Percentiles rank a stretch among this genome's conserved stretches.
phyloP scores from a whole-genome alignment of 2,329 filamentous ascomycete species.

The Ophiocordyceps unilateralis region DNA sequence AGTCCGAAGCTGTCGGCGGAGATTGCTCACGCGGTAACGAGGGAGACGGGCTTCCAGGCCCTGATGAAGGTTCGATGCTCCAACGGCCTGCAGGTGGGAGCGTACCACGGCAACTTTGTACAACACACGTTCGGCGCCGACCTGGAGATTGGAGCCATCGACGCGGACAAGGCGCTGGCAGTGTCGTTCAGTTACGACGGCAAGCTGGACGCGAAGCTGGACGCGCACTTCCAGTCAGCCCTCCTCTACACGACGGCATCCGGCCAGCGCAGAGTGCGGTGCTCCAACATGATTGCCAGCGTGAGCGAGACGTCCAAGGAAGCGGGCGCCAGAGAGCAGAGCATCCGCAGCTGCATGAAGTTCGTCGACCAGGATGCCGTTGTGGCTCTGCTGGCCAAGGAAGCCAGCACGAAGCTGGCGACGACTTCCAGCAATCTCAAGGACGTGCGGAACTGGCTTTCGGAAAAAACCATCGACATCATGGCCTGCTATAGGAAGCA shows the following conservation, averaged over 20 bases:
- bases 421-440: slow-evolving; percentile 56
- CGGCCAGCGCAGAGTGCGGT: slow-evolving; percentile 79
- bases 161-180: slow-evolving; percentile 82
- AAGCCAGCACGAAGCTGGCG: slow-evolving; percentile 72
- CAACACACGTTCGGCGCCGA: slow-evolving; percentile 93
- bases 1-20: slow-evolving; percentile 69
- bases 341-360: slow-evolving; percentile 69
- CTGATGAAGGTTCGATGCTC: slow-evolving; percentile 98
- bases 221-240: slow-evolving; percentile 94
- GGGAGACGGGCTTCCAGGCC: slow-evolving; percentile 88
- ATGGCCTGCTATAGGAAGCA: slow-evolving; percentile 86
- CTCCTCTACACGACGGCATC: slow-evolving; percentile 84
- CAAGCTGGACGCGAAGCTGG: slow-evolving; percentile 89
- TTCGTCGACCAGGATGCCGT: slow-evolving; percentile 95
- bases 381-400: slow-evolving; percentile 74
- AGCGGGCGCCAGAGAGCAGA: slow-evolving; percentile 22
- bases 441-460: slow-evolving; percentile 67
- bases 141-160: slow-evolving; percentile 80
- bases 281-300: slow-evolving; percentile 83
- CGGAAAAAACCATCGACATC: slow-evolving; percentile 85
- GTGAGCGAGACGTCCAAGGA: slow-evolving; percentile 51
- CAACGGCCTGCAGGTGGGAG: slow-evolving; percentile 80
- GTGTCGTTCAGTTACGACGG: slow-evolving; percentile 92
- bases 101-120: slow-evolving; percentile 93
- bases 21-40: slow-evolving; percentile 67